Evolutionary conservation across 441 rosid genomes (phyloP), one percentile per base, ranked within the genome.

Genomic region (Populus hybrid): DNA sequence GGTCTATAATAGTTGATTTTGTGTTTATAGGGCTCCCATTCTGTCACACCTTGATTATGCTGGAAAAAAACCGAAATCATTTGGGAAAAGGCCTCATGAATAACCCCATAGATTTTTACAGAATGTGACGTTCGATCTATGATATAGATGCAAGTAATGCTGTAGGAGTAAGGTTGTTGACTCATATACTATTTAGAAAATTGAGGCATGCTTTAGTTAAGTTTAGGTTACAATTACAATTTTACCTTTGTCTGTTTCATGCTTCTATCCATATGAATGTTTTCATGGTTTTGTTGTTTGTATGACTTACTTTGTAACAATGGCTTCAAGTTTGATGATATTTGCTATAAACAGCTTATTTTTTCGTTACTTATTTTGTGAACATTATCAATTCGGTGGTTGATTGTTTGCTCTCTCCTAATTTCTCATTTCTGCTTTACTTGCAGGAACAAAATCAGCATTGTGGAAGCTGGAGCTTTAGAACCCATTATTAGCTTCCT

Each of bases 391-490:
- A 21, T 32, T 16, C 3, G 1, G 5, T 24, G 4, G 42, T 21
- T 42, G n/a, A 71, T 76, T 63, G 24, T 28, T 68, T 74, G 19
- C 63, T 74, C 71, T 72, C 35, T 61, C 21, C 46, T 19, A 42
- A 69, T 75, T 77, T 46, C 75, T 42, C 32, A 30, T 30, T 30
- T 30, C 69, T 57, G 18, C 85, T 19, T 63, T 76, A 36, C 68
- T 79, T 85, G 81, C 92, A 95, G 99, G 87, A 95, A 95, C 77
- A 95, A 95, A 86, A 87, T 88, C 76, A 84, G 81, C 71, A 95
- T 95, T 16, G 86, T 95, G 53, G 91, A 92, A 86, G 95, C 94
- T 12, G 98, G 99, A 50, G 99, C 92, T 10, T 88, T 95, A 63
- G 90, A 89, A 71, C 92, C 97, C 28, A 87, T 95, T 57, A 87